phyloP scores from a whole-genome alignment of 331 rosid genomes.

The Spiraea crenata region DNA sequence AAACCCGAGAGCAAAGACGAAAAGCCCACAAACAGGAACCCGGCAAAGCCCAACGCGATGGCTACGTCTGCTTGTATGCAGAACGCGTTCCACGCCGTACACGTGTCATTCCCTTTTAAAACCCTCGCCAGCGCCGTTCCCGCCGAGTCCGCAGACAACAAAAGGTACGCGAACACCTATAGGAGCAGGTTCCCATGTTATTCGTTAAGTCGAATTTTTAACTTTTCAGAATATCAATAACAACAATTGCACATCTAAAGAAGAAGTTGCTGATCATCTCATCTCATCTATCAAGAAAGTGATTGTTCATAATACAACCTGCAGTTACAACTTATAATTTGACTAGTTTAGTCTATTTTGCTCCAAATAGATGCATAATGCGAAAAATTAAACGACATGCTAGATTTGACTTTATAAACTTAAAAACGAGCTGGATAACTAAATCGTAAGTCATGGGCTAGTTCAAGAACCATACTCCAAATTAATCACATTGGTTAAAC shows the following conservation, averaged over 20 bases:
- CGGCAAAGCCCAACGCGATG: conserved; percentile 66
- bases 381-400: no score
- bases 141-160: conserved; percentile 86
- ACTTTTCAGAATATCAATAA: no score
- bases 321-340: no score
- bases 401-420: neutral
- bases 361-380: no score
- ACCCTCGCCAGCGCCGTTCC: conserved; percentile 70
- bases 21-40: conserved; percentile 80
- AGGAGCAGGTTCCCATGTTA: conserved; percentile 17
- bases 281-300: no score
- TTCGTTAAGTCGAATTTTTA: neutral
- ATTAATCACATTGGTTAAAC: neutral
- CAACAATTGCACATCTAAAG: no score
- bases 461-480: neutral
- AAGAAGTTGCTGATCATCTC: no score
- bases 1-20: conserved; percentile 81
- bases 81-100: conserved; percentile 57
- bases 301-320: no score
- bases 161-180: conserved; percentile 86
- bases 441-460: no score
- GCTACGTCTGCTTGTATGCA: conserved; percentile 78
- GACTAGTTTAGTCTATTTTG: no score
- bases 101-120: conserved; percentile 55
- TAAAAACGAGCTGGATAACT: neutral